Base-by-base conservation (phyloP, 768 basidiomycete species). In the Boletus sensibilis region DNA sequence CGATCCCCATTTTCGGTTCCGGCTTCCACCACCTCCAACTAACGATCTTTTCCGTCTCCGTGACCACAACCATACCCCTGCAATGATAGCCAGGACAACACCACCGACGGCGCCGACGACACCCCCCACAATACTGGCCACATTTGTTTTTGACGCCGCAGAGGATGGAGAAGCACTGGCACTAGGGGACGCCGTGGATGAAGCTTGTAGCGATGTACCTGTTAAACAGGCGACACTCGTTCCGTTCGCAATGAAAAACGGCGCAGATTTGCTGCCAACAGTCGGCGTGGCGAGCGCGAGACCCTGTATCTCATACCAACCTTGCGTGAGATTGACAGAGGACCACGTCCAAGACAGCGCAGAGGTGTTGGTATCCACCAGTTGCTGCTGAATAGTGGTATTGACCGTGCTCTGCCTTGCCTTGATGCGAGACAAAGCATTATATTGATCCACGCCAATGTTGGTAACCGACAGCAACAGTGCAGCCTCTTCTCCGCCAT, bases 91-190 rank as follows among this genome's bases (percentile, higher is more conserved):
- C 21, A 78, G 58, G 5, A 58, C 60, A 33, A 82, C 52, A 14
- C 68, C 77, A 3, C 76, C 62, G 2, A 73, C 20, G 2, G 75
- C 80, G 5, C 81, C 85, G 4, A 86, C 59, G 20, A 80, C 76
- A 25, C 79, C 78, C 2, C 85, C 87, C 6, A 76, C 78, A 27
- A 87, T 79, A 9, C 75, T 73, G 0, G 76, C 79, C 1, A 70
- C 68, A 38, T 78, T 78, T 8, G 68, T 64, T 5, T 63, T 57
- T 16, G 73, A 65, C 8, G 66, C 47, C 6, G 69, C 54, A 5
- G 69, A 46, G 3, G 72, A 56, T 34, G 61, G 25, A 3, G 58
- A 51, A 20, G 64, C 37, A 42, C 45, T 55, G 27, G 47, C 18
- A 16, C 53, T 14, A n/a, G 58, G 14, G 16, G 64, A 49, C 8